Conservation (phyloP, 164 flowering plant genomes). For the Malania oleifera region DNA sequence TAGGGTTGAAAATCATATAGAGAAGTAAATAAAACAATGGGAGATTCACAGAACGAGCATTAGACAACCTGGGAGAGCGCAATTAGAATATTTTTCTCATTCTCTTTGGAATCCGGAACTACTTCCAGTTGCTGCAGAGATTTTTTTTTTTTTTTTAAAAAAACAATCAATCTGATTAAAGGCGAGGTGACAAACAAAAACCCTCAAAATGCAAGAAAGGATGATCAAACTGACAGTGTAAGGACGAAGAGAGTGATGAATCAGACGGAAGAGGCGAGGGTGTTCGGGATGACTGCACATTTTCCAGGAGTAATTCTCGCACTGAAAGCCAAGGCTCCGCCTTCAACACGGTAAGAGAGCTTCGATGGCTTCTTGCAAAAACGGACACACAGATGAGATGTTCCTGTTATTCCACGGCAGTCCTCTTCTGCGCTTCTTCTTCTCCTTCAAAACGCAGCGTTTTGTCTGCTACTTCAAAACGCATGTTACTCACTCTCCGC, state of each 20-base stretch:
- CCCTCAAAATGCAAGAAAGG: background rate
- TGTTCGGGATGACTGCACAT: constrained; percentile 16
- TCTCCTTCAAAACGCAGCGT: no score
- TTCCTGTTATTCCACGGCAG: no score
- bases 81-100: constrained; percentile 49
- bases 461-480: no score
- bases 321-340: no score
- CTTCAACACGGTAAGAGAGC: no score
- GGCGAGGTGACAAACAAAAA: background rate
- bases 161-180: background rate
- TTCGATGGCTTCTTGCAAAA: no score
- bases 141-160: no score
- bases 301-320: background rate
- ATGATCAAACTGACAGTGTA: constrained; percentile 24
- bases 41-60: no score
- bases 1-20: background rate
- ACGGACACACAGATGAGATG: no score
- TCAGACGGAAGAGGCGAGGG: constrained; percentile 39
- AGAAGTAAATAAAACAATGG: background rate
- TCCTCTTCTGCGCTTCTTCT: no score
- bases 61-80: constrained; percentile 51
- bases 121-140: constrained; percentile 21
- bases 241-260: constrained; percentile 35
- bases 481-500: no score
- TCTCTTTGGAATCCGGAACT: constrained; percentile 20